Conservation (phyloP, 2,329 filamentous ascomycete genomes). For the Colletotrichum simmondsii region DNA sequence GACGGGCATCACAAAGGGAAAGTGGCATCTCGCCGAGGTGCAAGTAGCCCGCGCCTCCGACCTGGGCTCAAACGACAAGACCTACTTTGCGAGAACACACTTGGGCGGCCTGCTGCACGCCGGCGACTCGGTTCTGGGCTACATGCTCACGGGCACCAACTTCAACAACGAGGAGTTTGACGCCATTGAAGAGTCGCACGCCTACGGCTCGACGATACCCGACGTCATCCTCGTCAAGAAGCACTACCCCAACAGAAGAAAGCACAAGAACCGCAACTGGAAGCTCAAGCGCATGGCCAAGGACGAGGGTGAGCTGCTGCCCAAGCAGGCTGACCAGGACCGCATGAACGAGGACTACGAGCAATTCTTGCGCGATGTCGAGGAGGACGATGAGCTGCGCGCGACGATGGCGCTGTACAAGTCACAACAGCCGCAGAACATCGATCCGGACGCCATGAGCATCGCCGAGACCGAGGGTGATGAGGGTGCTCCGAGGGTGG, state of each 20-base stretch:
- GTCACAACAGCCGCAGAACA: constrained; percentile 62
- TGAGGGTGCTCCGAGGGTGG: constrained; percentile 75
- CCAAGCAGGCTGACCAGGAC: constrained; percentile 88
- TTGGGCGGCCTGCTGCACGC: constrained; percentile 86
- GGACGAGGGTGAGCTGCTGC: constrained; percentile 88
- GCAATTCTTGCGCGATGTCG: constrained; percentile 95
- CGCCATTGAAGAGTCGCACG: constrained; percentile 80
- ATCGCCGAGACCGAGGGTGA: constrained; percentile 71
- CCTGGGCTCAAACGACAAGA: constrained; percentile 85
- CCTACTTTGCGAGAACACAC: constrained; percentile 92
- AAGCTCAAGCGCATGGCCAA: constrained; percentile 92
- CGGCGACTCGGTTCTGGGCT: constrained; percentile 92
- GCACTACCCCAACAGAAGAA: constrained; percentile 87
- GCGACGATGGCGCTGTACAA: constrained; percentile 90
- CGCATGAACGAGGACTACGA: constrained; percentile 94
- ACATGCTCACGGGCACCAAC: constrained; percentile 87
- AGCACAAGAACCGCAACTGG: constrained; percentile 88
- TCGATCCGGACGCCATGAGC: constrained; percentile 73
- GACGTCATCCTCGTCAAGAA: constrained; percentile 98
- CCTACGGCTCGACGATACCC: constrained; percentile 82
- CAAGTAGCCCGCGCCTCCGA: constrained; percentile 90
- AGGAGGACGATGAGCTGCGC: constrained; percentile 91
- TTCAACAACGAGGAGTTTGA: constrained; percentile 93
- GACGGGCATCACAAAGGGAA: constrained; percentile 78
- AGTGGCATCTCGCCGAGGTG: constrained; percentile 85